phyloP scores from a whole-genome alignment of 2,329 filamentous ascomycete species.

The Alternaria burnsii region DNA sequence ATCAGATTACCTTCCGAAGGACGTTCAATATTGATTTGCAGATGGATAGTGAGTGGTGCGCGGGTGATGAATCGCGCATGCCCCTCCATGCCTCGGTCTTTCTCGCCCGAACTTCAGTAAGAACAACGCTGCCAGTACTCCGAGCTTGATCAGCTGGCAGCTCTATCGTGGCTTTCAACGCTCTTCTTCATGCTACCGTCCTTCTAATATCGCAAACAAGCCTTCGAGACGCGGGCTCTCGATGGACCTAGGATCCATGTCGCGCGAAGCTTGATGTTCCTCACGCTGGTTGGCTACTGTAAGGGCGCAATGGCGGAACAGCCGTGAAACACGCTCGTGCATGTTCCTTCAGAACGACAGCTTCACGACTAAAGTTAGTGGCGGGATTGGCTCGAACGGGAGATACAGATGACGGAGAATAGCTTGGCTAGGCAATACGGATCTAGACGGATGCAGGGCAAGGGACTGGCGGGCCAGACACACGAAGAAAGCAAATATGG shows the following conservation, averaged over 20 bases:
- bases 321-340: slow-evolving; percentile 29
- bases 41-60: slow-evolving; percentile 1
- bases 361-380: slow-evolving; percentile 20
- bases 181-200: slow-evolving; percentile 3
- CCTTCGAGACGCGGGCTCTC: slow-evolving; percentile 20
- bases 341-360: slow-evolving; percentile 22
- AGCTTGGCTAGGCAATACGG: slow-evolving; percentile 12
- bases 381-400: slow-evolving; percentile 15
- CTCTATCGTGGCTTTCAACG: not conserved
- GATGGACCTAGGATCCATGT: slow-evolving; percentile 10
- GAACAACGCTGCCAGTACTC: not conserved
- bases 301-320: slow-evolving; percentile 23
- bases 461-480: slow-evolving; percentile 8
- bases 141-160: not conserved
- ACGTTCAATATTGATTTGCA: not conserved
- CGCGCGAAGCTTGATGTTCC: slow-evolving; percentile 27
- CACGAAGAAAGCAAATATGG: slow-evolving; percentile 6
- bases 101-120: not conserved
- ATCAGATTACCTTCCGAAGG: not conserved
- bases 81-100: not conserved
- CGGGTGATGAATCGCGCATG: slow-evolving; percentile 1
- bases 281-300: slow-evolving; percentile 23
- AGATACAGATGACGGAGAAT: slow-evolving; percentile 9
- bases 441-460: slow-evolving; percentile 14
- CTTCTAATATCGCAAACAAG: slow-evolving; percentile 19